Conservation (phyloP, 768 basidiomycete species). For the Boletus sp. region DNA sequence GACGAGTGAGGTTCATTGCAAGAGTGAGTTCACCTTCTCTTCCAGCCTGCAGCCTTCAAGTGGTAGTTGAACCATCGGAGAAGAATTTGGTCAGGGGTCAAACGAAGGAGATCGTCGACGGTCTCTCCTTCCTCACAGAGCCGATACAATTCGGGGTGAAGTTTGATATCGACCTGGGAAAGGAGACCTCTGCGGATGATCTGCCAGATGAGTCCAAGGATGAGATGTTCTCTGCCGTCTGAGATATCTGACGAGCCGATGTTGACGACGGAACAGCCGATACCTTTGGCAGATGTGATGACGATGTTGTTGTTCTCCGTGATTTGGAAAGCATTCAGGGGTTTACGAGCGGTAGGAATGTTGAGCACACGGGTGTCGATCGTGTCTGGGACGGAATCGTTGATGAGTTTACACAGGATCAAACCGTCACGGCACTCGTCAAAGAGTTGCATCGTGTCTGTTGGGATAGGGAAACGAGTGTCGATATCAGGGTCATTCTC, state of each 20-base stretch:
- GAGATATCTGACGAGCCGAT: conserved; percentile 92
- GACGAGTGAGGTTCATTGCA: not conserved
- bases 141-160: conserved; percentile 95
- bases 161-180: conserved; percentile 95
- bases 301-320: conserved; percentile 99
- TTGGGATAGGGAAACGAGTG: conserved; percentile 84
- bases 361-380: conserved; percentile 99
- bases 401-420: conserved; percentile 97
- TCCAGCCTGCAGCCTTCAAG: conserved; percentile 92
- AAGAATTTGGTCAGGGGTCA: conserved; percentile 96
- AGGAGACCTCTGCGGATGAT: conserved; percentile 93
- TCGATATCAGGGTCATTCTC: conserved; percentile 88
- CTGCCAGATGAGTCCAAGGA: conserved; percentile 98
- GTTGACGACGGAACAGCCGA: conserved; percentile 98
- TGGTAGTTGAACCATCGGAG: conserved; percentile 99
- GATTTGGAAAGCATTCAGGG: conserved; percentile 97
- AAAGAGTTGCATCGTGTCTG: conserved; percentile 96
- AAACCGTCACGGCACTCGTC: conserved; percentile 96
- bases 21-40: conserved; percentile 56
- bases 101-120: conserved; percentile 86
- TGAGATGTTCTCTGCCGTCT: conserved; percentile 93
- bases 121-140: conserved; percentile 97
- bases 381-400: conserved; percentile 98
- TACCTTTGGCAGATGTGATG: conserved; percentile 96
- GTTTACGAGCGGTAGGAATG: conserved; percentile 75